Base-by-base conservation (phyloP, 306 rosid species). In the Bauhinia variegata region DNA sequence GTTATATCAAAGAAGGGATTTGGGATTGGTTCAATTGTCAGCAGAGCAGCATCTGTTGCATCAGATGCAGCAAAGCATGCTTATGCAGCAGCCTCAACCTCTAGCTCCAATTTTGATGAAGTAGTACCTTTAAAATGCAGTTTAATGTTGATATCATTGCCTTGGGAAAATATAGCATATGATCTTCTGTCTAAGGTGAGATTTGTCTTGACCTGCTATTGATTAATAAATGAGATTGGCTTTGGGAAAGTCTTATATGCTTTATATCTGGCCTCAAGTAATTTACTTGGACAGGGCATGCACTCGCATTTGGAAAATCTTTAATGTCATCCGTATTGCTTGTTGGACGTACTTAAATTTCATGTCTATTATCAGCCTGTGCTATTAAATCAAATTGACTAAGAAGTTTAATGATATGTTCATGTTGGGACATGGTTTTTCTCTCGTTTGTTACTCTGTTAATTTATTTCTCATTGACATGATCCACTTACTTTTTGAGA, bases 161-260 rank as follows among this genome's bases (percentile, higher is more conserved):
- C 99, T 36, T 93, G 99, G 99, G 99, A 93, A 69, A 73, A 86
- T 74, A 93, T 93, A 53, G 96, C 97, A 8, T 71, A 83, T 60
- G 97, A 93, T 85, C 95, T 93, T 81, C 83, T 93, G 72, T 90
- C 86, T 79, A 93, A 88, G 99, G 99, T 93, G 60, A 83, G 88
- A 33, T 65, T 55, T 52, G 68, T 67, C 12, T 49, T 39, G 36
- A 63, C 61, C 3, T 43, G 52, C 23, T 56, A 7, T 56, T 39
- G 18, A 23, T 44, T 55, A n/a, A 54, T 62, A 69, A 52, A 63
- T 43, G 47, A 54, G 57, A 51, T 67, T 55, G 19, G 55, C 33
- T 32, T 41, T 47, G 71, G 54, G 64, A 54, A 66, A 71, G 61
- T 18, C 14, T 32, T 60, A 42, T 42, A 7, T 12, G 65, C 61